These are phyloP conservation scores for Oryza rufipogon DNA, from an alignment of 176 grass and related monocot species.

Conservation along the genomic window DNA sequence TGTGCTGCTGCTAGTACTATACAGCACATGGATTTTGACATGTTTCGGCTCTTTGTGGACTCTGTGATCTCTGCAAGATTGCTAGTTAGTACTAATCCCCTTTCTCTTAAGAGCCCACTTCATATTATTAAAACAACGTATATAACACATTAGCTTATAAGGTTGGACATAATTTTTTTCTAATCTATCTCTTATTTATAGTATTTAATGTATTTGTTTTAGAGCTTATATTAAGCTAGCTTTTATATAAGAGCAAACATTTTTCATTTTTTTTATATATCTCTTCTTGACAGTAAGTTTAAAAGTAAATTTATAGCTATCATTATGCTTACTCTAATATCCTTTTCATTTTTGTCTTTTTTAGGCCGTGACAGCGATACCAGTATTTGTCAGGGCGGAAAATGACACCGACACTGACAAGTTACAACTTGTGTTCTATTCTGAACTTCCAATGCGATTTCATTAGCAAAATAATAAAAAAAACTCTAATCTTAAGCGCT, in stretches of 20 bases:
- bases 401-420: not conserved
- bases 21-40: conserved; percentile 12
- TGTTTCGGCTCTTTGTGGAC: not conserved
- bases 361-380: not conserved
- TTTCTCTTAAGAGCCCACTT: not conserved
- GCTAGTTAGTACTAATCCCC: not conserved
- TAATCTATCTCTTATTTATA: too few relatives aligned
- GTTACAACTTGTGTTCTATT: not conserved
- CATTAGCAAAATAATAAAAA: not conserved
- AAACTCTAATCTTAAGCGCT: not conserved
- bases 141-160: too few relatives aligned
- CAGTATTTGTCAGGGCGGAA: not conserved
- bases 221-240: too few relatives aligned
- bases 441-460: not conserved
- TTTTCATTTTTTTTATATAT: too few relatives aligned
- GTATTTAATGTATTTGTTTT: too few relatives aligned
- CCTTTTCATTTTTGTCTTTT: not conserved
- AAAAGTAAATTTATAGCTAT: too few relatives aligned
- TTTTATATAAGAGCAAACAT: too few relatives aligned
- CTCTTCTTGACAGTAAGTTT: too few relatives aligned
- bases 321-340: too few relatives aligned
- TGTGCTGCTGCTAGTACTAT: not conserved
- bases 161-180: accelerated
- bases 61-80: not conserved
- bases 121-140: too few relatives aligned